phyloP scores from a whole-genome alignment of 495 filamentous ascomycete genomes.

The Podospora tetraspora region DNA sequence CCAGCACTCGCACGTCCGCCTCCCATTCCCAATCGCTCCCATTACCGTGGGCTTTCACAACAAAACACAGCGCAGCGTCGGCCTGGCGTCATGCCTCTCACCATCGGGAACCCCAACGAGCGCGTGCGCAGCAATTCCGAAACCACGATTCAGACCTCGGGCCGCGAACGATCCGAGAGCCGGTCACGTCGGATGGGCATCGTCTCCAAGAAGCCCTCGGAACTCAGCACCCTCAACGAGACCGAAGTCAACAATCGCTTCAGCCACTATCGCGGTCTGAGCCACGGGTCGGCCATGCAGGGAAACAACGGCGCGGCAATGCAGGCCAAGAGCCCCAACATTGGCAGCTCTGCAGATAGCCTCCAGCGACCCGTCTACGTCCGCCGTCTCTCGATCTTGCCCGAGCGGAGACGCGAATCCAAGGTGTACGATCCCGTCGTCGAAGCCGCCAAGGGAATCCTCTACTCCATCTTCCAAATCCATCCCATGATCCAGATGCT shows the following conservation, averaged over 20 bases:
- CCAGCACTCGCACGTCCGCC: constrained; percentile 63
- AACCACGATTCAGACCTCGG: constrained; percentile 54
- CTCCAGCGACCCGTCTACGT: constrained; percentile 56
- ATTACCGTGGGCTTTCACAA: constrained; percentile 72
- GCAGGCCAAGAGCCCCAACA: constrained; percentile 42
- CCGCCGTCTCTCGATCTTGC: constrained; percentile 74
- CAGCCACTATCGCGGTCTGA: constrained; percentile 76
- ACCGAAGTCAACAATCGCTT: constrained; percentile 60
- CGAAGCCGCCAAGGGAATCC: constrained; percentile 77
- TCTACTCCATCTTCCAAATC: constrained; percentile 78
- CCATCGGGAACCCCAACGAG: constrained; percentile 66
- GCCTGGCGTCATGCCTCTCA: constrained; percentile 63
- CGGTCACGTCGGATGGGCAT: constrained; percentile 75
- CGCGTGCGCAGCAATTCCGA: constrained; percentile 88
- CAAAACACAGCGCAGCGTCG: constrained; percentile 59
- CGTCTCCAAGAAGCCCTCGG: constrained; percentile 66
- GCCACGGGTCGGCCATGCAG: constrained; percentile 71
- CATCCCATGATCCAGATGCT: constrained; percentile 70
- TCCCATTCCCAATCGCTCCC: constrained; percentile 68
- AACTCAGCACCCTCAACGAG: constrained; percentile 72
- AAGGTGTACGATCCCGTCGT: constrained; percentile 57
- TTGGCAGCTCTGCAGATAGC: constrained; percentile 53
- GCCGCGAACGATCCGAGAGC: constrained; percentile 47
- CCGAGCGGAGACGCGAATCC: constrained; percentile 67
- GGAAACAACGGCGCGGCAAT: constrained; percentile 34